These are phyloP conservation scores for Clausena lansium DNA, from an alignment of 345 rosid genomes.

Conservation along the genomic window DNA sequence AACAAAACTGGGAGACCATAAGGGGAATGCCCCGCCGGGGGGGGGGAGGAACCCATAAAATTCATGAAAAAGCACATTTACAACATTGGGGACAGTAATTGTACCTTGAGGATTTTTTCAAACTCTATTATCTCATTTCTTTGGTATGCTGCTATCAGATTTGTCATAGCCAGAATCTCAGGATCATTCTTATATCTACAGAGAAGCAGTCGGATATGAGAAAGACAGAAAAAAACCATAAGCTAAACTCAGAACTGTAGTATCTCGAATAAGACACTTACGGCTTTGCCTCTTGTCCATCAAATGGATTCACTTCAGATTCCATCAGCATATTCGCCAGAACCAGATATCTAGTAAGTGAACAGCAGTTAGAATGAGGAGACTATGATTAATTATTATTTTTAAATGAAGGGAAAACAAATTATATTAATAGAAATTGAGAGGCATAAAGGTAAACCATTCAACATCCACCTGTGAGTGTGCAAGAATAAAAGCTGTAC, in stretches of 20 bases:
- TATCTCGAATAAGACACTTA: slow-evolving; percentile 39
- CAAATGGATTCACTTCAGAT: slow-evolving; percentile 99
- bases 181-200: slow-evolving; percentile 95
- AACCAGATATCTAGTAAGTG: slow-evolving; percentile 72
- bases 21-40: background rate
- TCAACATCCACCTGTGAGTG: background rate
- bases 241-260: slow-evolving; percentile 1
- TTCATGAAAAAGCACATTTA: background rate
- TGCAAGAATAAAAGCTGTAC: background rate
- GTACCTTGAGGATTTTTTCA: slow-evolving; percentile 96
- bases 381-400: background rate
- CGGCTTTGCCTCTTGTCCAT: slow-evolving; percentile 99
- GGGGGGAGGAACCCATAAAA: background rate
- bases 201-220: slow-evolving; percentile 9
- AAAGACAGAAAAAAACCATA: slow-evolving; percentile 1
- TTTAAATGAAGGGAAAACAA: background rate
- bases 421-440: background rate
- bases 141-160: slow-evolving; percentile 96
- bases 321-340: slow-evolving; percentile 99
- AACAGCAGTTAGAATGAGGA: background rate
- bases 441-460: background rate
- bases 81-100: background rate
- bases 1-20: slow-evolving; percentile 8
- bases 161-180: slow-evolving; percentile 98
- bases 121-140: slow-evolving; percentile 95